phyloP scores from a whole-genome alignment of 1,284 basidiomycete species.

The Papiliotrema flavescens region DNA sequence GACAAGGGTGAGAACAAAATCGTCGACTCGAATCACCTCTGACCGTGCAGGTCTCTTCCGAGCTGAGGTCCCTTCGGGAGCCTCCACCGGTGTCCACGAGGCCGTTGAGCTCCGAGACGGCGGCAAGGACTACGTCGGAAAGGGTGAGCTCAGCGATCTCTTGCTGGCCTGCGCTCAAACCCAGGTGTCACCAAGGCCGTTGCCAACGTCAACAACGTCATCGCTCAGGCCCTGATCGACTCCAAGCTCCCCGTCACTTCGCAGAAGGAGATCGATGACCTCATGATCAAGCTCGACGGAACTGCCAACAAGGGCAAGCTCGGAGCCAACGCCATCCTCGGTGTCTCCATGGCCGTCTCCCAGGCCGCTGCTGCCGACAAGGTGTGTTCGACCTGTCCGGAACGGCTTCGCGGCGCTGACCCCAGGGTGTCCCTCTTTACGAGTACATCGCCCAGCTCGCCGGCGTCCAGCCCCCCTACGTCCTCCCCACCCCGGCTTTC shows the following conservation, averaged over 20 bases:
- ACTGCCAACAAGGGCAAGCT: conserved; percentile 99
- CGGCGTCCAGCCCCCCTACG: conserved; percentile 87
- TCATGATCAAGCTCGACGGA: conserved; percentile 97
- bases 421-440: conserved; percentile 82
- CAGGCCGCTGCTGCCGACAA: conserved; percentile 93
- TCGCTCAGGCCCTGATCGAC: conserved; percentile 86
- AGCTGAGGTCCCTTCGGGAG: conserved; percentile 94
- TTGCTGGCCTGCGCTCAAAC: background rate
- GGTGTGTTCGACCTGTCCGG: conserved; percentile 26
- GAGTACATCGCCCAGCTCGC: conserved; percentile 93
- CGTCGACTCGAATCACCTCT: conserved; percentile 2
- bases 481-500: conserved; percentile 87
- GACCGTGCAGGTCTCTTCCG: conserved; percentile 76
- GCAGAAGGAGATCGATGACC: conserved; percentile 96
- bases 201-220: conserved; percentile 86
- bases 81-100: conserved; percentile 97
- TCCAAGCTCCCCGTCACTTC: conserved; percentile 79
- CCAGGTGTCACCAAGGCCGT: conserved; percentile 91
- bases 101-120: conserved; percentile 98
- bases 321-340: conserved; percentile 98
- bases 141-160: conserved; percentile 58
- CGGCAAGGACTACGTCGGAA: conserved; percentile 94
- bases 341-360: conserved; percentile 93
- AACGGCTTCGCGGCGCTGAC: background rate
- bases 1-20: conserved; percentile 61